Evolutionary conservation across 352 stramenopile species (phyloP), one percentile per base, ranked within the genome.

Genomic region (Lagenidium sp.): DNA sequence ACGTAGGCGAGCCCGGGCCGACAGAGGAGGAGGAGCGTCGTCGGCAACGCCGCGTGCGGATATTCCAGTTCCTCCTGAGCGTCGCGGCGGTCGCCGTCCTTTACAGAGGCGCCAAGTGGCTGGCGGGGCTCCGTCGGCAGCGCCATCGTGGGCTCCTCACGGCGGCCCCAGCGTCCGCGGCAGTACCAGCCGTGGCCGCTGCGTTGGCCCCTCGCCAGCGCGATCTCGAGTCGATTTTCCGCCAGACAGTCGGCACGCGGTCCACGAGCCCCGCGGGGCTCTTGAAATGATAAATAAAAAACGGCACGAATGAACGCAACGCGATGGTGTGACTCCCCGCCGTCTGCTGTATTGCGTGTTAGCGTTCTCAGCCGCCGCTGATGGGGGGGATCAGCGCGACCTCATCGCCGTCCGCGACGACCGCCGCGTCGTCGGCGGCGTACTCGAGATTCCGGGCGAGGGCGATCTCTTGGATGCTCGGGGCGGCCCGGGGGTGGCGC

Each of bases 311-410:
- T n/a, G n/a, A n/a, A n/a, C n/a, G n/a, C n/a, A n/a, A n/a, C n/a
- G n/a, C n/a, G n/a, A n/a, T n/a, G n/a, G n/a, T n/a, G n/a, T n/a
- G n/a, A n/a, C n/a, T n/a, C n/a, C n/a, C n/a, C 28, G 15, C 28
- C 15, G 28, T 32, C 28, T 8, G 28, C 28, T 32, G 8, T 32
- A 32, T 32, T 32, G 8, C 15, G 8, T 8, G 28, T 8, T 32
- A 15, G 8, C 28, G 15, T 32, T 32, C 28, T 62, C 47, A 82
- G 1, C 70, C 70, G 16, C 69, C 69, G 38, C 75, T 88, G 55
- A 91, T 88, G n/a, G 79, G 79, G 36, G 79, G 79, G 30, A 88
- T 91, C 20, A 88, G 63, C 34, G 79, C 79, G 28, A 91, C 76
- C 52, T 91, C 79, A 60, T 91, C 79, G 47, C 75, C 76, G 37